phyloP scores from a whole-genome alignment of 805 yeast genomes.

The Yarrowia bubula region DNA sequence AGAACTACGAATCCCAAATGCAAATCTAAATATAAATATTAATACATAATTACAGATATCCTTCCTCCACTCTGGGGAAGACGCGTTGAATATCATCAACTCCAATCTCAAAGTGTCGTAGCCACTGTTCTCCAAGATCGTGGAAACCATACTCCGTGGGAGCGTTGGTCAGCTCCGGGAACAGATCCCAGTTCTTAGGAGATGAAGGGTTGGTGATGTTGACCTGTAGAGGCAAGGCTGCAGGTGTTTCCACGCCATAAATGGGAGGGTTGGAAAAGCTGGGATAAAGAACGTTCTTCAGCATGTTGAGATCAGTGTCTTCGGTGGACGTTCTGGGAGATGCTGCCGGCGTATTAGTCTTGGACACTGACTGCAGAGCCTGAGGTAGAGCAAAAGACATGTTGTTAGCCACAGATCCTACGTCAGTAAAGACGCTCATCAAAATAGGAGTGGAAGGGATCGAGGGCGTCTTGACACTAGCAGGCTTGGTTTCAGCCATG shows the following conservation, averaged over 20 bases:
- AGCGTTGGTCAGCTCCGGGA: slow-evolving; percentile 12
- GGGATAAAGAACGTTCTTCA: slow-evolving; percentile 7
- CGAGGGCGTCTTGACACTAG: background rate
- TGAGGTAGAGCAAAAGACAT: slow-evolving; percentile 6
- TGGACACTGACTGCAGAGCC: slow-evolving; percentile 8
- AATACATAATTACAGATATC: background rate
- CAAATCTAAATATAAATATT: background rate
- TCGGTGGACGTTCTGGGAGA: slow-evolving; percentile 1
- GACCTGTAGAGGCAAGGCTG: background rate
- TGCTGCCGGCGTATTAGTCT: slow-evolving; percentile 8
- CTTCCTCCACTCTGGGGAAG: slow-evolving; percentile 16
- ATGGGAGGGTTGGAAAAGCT: slow-evolving; percentile 17
- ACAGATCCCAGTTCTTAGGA: slow-evolving; percentile 21
- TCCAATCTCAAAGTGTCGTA: slow-evolving; percentile 21
- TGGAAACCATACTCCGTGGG: slow-evolving; percentile 20
- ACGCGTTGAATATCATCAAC: slow-evolving; percentile 22
- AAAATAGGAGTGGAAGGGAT: slow-evolving; percentile 18
- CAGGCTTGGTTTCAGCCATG: slow-evolving; percentile 4
- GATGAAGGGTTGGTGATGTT: background rate
- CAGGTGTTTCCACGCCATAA: background rate
- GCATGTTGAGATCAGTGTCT: slow-evolving; percentile 2
- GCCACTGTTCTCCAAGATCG: slow-evolving; percentile 27
- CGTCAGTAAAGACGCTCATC: slow-evolving; percentile 16
- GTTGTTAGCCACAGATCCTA: background rate
- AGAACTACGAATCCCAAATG: no score